These are phyloP conservation scores for Wakefieldia striispora DNA, from an alignment of 768 basidiomycete species.

Conservation along the genomic window DNA sequence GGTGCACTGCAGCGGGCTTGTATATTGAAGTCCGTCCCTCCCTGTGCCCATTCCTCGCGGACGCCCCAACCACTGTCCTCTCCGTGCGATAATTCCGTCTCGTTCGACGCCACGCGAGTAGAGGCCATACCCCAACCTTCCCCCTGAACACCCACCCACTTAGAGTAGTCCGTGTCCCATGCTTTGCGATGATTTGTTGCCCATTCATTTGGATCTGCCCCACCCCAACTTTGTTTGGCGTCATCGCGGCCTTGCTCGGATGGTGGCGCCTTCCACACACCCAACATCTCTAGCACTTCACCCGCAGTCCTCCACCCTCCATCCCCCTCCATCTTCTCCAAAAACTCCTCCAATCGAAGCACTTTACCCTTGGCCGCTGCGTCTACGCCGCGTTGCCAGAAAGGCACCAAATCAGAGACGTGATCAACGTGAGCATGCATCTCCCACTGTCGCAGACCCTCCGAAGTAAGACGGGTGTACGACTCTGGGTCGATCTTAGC, in stretches of 20 bases:
- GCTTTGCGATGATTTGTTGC: constrained; percentile 2
- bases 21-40: background rate
- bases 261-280: constrained; percentile 17
- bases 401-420: constrained; percentile 48
- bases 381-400: constrained; percentile 50
- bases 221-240: constrained; percentile 9
- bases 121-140: constrained; percentile 15
- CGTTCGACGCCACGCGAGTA: constrained; percentile 13
- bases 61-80: constrained; percentile 18
- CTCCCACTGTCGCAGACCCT: constrained; percentile 27
- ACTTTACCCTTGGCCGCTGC: constrained; percentile 47
- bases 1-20: background rate
- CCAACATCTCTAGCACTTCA: constrained; percentile 30
- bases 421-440: constrained; percentile 42
- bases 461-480: constrained; percentile 28
- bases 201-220: constrained; percentile 7
- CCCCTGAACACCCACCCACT: constrained; percentile 1
- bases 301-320: constrained; percentile 31
- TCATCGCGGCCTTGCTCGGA: constrained; percentile 5
- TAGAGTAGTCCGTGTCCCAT: constrained; percentile 6
- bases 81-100: constrained; percentile 17
- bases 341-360: constrained; percentile 44
- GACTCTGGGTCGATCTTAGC: constrained; percentile 20
- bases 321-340: constrained; percentile 38
- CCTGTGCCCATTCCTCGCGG: constrained; percentile 14